Evolutionary conservation across 208 protist genomes (phyloP).

Genomic region (Trypanosomatidae sp.): DNA sequence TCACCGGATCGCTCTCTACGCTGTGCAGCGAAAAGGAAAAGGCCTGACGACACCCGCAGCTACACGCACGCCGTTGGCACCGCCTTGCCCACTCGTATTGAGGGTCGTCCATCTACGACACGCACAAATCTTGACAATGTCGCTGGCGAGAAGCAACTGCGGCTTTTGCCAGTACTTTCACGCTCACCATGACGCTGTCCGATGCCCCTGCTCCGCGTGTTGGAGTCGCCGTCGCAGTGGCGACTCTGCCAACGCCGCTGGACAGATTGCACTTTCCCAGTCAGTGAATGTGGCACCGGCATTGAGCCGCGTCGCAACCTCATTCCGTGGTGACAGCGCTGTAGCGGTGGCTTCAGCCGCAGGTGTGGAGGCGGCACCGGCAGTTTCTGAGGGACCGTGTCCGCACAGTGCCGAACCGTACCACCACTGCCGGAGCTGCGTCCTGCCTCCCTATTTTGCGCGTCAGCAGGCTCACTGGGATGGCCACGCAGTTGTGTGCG

Average conservation of each 20-base stretch:
- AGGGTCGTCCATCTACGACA: background rate
- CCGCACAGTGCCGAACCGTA: slow-evolving; percentile 13
- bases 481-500: slow-evolving; percentile 22
- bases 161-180: slow-evolving; percentile 35
- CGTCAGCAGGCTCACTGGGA: slow-evolving; percentile 15
- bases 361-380: background rate
- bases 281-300: background rate
- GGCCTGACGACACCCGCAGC: background rate
- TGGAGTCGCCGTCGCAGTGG: slow-evolving; percentile 15
- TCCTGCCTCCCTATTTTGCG: slow-evolving; percentile 27
- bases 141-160: slow-evolving; percentile 8
- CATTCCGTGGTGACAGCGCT: background rate
- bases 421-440: slow-evolving; percentile 33
- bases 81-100: background rate
- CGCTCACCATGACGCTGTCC: slow-evolving; percentile 27
- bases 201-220: slow-evolving; percentile 24
- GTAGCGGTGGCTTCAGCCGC: background rate
- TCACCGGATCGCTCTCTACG: background rate
- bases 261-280: background rate
- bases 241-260: background rate
- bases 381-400: slow-evolving; percentile 3
- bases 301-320: background rate
- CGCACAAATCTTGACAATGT: background rate
- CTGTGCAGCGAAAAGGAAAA: background rate
- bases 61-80: background rate